These are phyloP conservation scores for Apiotrichum domesticum DNA, from an alignment of 1,284 basidiomycete species.

Conservation along the genomic window DNA sequence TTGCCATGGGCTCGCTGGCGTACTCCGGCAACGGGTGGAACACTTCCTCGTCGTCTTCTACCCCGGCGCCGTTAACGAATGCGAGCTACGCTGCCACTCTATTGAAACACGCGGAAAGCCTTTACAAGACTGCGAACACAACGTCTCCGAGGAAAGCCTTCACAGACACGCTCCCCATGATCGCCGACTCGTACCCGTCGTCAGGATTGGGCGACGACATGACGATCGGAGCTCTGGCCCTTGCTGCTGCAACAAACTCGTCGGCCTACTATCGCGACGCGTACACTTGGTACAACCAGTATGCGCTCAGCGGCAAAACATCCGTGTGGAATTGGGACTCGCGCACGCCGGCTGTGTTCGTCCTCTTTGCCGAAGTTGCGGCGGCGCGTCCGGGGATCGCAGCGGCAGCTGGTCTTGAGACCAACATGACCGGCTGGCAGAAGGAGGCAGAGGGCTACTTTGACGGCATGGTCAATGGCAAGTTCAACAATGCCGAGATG, in stretches of 20 bases:
- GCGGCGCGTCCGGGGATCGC: conserved; percentile 54
- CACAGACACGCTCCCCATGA: conserved; percentile 58
- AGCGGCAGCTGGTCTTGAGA: conserved; percentile 51
- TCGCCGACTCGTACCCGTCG: conserved; percentile 64
- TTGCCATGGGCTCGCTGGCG: conserved; percentile 74
- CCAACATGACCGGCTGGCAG: conserved; percentile 62
- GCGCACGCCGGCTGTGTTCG: conserved; percentile 65
- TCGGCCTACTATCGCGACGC: conserved; percentile 61
- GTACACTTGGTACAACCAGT: conserved; percentile 57
- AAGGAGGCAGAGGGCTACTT: conserved; percentile 67
- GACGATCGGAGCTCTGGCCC: conserved; percentile 63
- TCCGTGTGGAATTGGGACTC: conserved; percentile 84
- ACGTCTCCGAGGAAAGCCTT: conserved; percentile 30
- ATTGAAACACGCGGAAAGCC: conserved; percentile 63
- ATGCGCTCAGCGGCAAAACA: conserved; percentile 54
- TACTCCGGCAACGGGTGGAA: conserved; percentile 60
- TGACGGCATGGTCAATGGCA: conserved; percentile 59
- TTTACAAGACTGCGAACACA: conserved; percentile 66
- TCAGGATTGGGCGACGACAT: conserved; percentile 53
- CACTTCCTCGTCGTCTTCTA: conserved; percentile 45
- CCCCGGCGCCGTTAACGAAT: conserved; percentile 66
- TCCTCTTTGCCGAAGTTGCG: conserved; percentile 57
- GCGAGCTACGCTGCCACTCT: conserved; percentile 64
- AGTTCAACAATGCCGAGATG: conserved; percentile 53
- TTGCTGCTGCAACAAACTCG: conserved; percentile 64